Evolutionary conservation across 345 rosid species (phyloP).

Genomic region (Brassica nigra): DNA sequence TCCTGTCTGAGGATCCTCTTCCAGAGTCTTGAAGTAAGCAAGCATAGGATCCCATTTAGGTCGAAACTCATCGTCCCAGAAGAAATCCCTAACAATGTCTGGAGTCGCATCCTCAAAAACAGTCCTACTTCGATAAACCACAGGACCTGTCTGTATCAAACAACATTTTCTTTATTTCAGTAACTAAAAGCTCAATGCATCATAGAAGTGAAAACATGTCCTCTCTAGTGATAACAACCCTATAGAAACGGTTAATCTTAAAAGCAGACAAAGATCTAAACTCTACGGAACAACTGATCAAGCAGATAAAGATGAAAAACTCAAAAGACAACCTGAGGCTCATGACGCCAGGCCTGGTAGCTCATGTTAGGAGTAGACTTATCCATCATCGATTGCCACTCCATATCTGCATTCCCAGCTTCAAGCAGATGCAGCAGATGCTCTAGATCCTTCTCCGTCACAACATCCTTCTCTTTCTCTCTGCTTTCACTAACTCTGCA

Average conservation of each 20-base stretch:
- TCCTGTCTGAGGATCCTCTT: slow-evolving; percentile 76
- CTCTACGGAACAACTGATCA: too few species aligned
- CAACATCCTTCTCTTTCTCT: slow-evolving; percentile 51
- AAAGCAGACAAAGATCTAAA: too few species aligned
- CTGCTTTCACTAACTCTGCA: slow-evolving; percentile 40
- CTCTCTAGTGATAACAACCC: not conserved
- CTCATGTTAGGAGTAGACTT: slow-evolving; percentile 73
- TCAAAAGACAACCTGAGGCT: slow-evolving; percentile 59
- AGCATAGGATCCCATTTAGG: slow-evolving; percentile 98
- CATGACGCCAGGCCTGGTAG: slow-evolving; percentile 92
- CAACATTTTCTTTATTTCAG: slow-evolving; percentile 40
- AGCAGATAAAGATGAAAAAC: too few species aligned
- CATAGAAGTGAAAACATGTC: not conserved
- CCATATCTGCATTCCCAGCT: slow-evolving; percentile 61
- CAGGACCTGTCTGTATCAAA: slow-evolving; percentile 66
- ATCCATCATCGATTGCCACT: slow-evolving; percentile 94
- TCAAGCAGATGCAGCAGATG: slow-evolving; percentile 74
- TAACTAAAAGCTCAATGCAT: not conserved
- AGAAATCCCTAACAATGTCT: slow-evolving; percentile 91
- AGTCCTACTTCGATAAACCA: slow-evolving; percentile 72
- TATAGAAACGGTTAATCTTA: too few species aligned
- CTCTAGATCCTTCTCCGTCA: slow-evolving; percentile 75
- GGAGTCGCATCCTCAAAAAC: slow-evolving; percentile 91
- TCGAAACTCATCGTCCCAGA: slow-evolving; percentile 98
- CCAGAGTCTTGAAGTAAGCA: slow-evolving; percentile 63